Evolutionary conservation across 768 basidiomycete species (phyloP).

Genomic region (Lentinula detonsa): DNA sequence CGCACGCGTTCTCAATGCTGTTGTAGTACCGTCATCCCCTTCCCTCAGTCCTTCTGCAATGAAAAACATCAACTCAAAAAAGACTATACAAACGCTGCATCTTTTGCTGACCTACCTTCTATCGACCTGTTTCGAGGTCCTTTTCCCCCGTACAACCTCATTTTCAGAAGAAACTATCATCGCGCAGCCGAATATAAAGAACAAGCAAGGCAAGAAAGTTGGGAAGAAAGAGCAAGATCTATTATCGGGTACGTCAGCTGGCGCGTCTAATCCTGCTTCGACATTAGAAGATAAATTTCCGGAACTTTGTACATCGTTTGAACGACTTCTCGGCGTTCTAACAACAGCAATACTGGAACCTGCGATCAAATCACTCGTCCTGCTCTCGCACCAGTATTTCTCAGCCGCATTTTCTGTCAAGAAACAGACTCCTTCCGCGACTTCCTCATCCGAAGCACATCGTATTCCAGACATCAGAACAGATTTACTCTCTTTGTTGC

Average conservation of each 20-base stretch:
- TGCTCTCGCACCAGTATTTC: background rate
- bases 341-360: background rate
- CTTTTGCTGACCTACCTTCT: background rate
- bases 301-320: background rate
- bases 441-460: background rate
- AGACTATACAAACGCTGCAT: background rate
- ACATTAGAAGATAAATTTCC: background rate
- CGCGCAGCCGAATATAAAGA: background rate
- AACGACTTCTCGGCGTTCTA: background rate
- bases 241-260: background rate
- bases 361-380: background rate
- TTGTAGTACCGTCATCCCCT: background rate
- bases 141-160: background rate
- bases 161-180: background rate
- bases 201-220: background rate
- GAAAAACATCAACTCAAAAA: background rate
- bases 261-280: background rate
- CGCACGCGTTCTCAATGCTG: background rate
- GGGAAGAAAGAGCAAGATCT: background rate
- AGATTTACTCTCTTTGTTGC: conserved; percentile 3
- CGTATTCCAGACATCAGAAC: background rate
- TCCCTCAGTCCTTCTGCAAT: background rate
- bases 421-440: background rate
- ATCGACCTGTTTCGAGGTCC: background rate
- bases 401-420: background rate